Evolutionary conservation across 1,139 yeast species (phyloP).

Genomic region (Yamadazyma spencermartinsiae): DNA sequence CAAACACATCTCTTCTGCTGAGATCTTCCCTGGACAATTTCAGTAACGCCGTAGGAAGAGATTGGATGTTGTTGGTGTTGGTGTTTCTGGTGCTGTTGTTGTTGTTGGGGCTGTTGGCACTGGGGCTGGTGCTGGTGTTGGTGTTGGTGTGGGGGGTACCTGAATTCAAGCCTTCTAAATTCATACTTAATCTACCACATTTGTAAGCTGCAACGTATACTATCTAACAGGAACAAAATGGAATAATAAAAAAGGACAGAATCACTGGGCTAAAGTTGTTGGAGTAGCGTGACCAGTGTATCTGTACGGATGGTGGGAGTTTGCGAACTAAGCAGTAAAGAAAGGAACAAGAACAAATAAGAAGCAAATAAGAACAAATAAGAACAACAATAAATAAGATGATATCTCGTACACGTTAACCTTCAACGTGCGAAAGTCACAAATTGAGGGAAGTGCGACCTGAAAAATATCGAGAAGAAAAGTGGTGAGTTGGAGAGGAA

Average conservation of each 20-base stretch:
- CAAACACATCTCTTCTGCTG: conserved; percentile 64
- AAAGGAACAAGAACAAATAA: not conserved
- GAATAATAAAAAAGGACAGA: too few species aligned
- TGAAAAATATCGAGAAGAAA: too few species aligned
- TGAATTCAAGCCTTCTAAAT: conserved; percentile 2
- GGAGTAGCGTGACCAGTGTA: too few species aligned
- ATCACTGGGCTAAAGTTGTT: too few species aligned
- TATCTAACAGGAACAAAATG: not conserved
- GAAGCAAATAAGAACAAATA: not conserved
- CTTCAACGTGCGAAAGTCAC: too few species aligned
- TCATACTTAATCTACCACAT: conserved; percentile 1
- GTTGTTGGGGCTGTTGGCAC: too few species aligned
- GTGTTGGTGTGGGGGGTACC: not conserved
- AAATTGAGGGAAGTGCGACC: too few species aligned
- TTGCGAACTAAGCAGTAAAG: not conserved
- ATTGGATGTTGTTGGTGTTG: conserved; percentile 8
- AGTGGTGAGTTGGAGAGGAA: too few species aligned
- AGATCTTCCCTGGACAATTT: conserved; percentile 45
- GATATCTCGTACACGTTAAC: not conserved
- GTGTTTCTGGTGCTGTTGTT: too few species aligned
- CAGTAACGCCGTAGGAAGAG: conserved; percentile 18
- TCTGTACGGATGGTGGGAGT: too few species aligned
- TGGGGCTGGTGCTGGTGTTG: too few species aligned
- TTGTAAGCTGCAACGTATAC: not conserved
- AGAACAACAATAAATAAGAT: not conserved